Evolutionary conservation across 768 basidiomycete genomes (phyloP).

Genomic region (Daedaleopsis nitida): DNA sequence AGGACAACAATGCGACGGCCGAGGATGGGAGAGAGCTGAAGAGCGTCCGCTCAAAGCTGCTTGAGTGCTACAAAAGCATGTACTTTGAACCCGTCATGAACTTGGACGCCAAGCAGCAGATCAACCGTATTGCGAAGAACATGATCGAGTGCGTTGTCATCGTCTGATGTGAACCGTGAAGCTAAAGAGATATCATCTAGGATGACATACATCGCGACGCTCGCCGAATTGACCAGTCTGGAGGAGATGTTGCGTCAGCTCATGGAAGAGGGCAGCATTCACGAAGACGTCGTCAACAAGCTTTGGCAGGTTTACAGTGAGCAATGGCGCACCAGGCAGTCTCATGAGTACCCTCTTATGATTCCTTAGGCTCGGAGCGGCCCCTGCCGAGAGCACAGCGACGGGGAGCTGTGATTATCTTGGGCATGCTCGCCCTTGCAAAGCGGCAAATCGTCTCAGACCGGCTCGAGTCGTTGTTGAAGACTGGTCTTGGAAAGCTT

Average conservation of each 20-base stretch:
- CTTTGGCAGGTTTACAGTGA: constrained; percentile 96
- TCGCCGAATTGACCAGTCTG: constrained; percentile 93
- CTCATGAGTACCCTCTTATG: too few species aligned
- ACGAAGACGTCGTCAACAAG: constrained; percentile 82
- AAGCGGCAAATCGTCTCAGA: constrained; percentile 77
- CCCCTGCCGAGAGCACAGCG: constrained; percentile 81
- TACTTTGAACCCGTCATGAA: constrained; percentile 86
- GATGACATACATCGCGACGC: constrained; percentile 85
- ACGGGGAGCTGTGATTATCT: constrained; percentile 92
- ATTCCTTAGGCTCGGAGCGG: constrained; percentile 62
- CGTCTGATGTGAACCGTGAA: not conserved
- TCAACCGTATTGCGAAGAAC: constrained; percentile 92
- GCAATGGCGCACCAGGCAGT: constrained; percentile 28
- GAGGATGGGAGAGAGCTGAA: constrained; percentile 80
- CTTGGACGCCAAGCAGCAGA: constrained; percentile 79
- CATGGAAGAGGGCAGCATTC: constrained; percentile 88
- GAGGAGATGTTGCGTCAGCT: constrained; percentile 97
- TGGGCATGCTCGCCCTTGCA: constrained; percentile 96
- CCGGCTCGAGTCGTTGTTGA: constrained; percentile 81
- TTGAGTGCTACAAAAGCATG: constrained; percentile 85
- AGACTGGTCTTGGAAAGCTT: constrained; percentile 79
- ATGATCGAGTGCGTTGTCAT: constrained; percentile 81
- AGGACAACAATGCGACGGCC: constrained; percentile 83
- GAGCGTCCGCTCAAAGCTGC: constrained; percentile 80
- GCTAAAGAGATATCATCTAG: constrained; percentile 42